Base-by-base conservation (phyloP, 2,329 filamentous ascomycete genomes). In the Fusarium graminum region DNA sequence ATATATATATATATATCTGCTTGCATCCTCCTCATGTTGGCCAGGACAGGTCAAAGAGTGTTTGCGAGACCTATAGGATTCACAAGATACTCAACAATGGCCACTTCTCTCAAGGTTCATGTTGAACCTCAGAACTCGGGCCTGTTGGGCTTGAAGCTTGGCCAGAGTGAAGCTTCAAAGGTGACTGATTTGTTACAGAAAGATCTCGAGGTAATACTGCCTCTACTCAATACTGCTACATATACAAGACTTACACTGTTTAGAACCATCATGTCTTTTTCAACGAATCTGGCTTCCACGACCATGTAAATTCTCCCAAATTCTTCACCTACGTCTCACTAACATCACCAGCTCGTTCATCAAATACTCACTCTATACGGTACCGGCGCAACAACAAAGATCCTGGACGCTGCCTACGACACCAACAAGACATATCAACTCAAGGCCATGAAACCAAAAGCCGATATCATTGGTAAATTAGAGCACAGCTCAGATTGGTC, bases 331-430 rank as follows among this genome's bases (percentile, higher is more conserved):
- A 13, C 8, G 34, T 6, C 16, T 29, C n/a, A 29, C 61, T 67
- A 22, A 66, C 43, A n/a, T 2, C 17, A 10, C 5, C 38, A 86
- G 84, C 82, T 95, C 61, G 84, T 84, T 5, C 93, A 97, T 70
- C 89, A 93, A 34, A 79, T 96, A 7, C 84, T 97, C 12, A 88
- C 89, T 16, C 80, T 95, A 29, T 97, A 90, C 75, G 90, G 91
- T 32, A 87, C 95, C 2, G 90, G 90, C 1, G 92, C 92, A 9
- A 78, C 84, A 0, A 75, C 88, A 0, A 74, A 82, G 0, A 76
- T 85, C 17, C 82, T 97, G 5, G 82, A 89, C 69, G 78, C 79
- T 12, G 88, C 85, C 16, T 97, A 91, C 74, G 81, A 88, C 41
- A 75, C 79, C 42, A 93, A 94, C 75, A 79, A 78, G 6, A 73